Percentiles rank a stretch among this genome's conserved stretches.
phyloP scores from a whole-genome alignment of 2,329 filamentous ascomycete species.

The Fonsecaea pedrosoi region DNA sequence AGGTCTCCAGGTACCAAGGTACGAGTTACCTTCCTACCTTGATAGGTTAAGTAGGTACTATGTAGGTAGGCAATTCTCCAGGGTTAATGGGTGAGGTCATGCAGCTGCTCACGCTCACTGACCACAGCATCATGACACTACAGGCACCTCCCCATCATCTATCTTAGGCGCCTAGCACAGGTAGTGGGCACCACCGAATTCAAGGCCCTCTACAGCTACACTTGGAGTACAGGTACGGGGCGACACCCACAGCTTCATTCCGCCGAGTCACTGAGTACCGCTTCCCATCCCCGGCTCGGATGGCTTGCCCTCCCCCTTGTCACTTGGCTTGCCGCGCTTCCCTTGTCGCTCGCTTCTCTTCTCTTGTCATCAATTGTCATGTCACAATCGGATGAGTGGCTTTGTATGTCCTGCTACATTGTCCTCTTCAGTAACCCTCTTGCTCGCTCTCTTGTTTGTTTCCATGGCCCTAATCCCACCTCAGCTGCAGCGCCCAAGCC shows the following conservation, averaged over 20 bases:
- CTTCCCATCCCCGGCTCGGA: background rate
- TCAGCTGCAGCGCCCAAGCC: background rate
- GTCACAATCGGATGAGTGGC: background rate
- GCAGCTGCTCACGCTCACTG: background rate
- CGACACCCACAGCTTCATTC: background rate
- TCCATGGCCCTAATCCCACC: background rate
- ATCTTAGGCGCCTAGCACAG: no score
- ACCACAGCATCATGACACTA: no score
- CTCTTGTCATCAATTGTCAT: constrained; percentile 7
- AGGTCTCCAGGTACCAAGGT: background rate
- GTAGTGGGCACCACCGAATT: no score
- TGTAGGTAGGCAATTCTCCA: background rate
- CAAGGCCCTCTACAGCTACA: background rate
- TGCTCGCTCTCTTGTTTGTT: background rate
- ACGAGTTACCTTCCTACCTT: no score
- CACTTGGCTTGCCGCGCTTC: constrained; percentile 1
- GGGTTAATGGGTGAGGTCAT: background rate
- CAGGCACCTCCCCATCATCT: no score
- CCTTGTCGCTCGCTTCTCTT: background rate
- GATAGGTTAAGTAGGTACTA: no score
- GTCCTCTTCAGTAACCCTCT: background rate
- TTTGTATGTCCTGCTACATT: background rate
- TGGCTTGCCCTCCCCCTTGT: background rate
- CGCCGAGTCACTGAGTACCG: background rate
- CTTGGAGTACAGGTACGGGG: background rate